Evolutionary conservation across 345 rosid species (phyloP).

Genomic region (Pugionium dolabratum): DNA sequence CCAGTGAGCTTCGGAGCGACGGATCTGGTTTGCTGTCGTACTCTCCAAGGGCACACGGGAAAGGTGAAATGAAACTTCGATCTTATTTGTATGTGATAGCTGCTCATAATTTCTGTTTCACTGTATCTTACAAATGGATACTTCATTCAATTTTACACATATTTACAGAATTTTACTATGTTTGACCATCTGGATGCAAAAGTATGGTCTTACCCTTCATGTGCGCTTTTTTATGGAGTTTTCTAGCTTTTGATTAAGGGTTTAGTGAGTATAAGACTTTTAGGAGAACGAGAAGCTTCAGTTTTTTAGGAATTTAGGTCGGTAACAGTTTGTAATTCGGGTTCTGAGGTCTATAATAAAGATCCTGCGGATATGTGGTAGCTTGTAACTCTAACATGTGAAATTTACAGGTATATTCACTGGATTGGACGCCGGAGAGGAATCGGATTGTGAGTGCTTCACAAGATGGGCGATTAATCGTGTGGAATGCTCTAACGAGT

Average conservation of each 20-base stretch:
- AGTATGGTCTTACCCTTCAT: background rate
- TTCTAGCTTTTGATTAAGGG: constrained; percentile 17
- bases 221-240: constrained; percentile 16
- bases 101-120: too few relatives aligned
- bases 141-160: background rate
- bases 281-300: background rate
- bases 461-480: constrained; percentile 89
- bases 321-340: background rate
- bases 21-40: constrained; percentile 96
- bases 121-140: background rate
- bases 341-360: background rate
- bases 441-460: constrained; percentile 95
- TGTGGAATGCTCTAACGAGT: constrained; percentile 96
- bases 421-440: constrained; percentile 88
- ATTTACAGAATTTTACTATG: background rate
- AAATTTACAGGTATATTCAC: constrained; percentile 69
- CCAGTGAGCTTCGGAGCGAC: constrained; percentile 78
- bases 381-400: constrained; percentile 21
- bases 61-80: constrained; percentile 47
- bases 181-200: constrained; percentile 11
- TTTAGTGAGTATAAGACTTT: background rate
- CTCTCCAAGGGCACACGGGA: constrained; percentile 95
- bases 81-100: too few relatives aligned
- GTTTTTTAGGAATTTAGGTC: background rate
- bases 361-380: constrained; percentile 1